Conservation (phyloP, 139 green algal species). For the Volvox reticuliferus region DNA sequence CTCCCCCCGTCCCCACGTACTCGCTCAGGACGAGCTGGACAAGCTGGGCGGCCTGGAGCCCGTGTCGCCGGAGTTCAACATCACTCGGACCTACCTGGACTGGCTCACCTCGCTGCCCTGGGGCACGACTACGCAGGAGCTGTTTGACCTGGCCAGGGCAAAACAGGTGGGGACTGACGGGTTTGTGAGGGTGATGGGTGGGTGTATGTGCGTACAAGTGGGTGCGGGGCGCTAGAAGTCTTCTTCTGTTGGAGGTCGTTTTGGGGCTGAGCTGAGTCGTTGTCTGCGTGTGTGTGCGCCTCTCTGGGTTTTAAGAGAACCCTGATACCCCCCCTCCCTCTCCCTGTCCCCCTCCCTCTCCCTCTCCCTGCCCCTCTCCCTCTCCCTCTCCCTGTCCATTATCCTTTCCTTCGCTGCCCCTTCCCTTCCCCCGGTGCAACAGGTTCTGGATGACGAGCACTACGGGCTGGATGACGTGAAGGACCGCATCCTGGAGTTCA, state of each 20-base stretch:
- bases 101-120: slow-evolving; percentile 97
- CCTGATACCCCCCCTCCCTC: not conserved
- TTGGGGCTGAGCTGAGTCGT: not conserved
- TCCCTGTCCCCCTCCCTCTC: not conserved
- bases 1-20: not conserved
- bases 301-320: not conserved
- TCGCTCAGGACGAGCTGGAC: slow-evolving; percentile 84
- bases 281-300: too few species aligned
- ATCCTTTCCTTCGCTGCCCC: not conserved
- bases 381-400: not conserved
- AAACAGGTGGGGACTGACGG: slow-evolving; percentile 61
- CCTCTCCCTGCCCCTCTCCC: not conserved
- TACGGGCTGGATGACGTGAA: slow-evolving; percentile 97
- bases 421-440: not conserved
- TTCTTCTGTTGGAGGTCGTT: not conserved
- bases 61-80: slow-evolving; percentile 94
- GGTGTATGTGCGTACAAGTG: not conserved
- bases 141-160: slow-evolving; percentile 88
- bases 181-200: not conserved
- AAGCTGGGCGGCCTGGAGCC: slow-evolving; percentile 94
- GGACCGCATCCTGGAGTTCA: slow-evolving; percentile 98
- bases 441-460: slow-evolving; percentile 96
- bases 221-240: too few species aligned
- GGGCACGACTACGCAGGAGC: slow-evolving; percentile 84
- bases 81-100: slow-evolving; percentile 96